Evolutionary conservation across 345 rosid species (phyloP).

Genomic region (Citrus inodora): DNA sequence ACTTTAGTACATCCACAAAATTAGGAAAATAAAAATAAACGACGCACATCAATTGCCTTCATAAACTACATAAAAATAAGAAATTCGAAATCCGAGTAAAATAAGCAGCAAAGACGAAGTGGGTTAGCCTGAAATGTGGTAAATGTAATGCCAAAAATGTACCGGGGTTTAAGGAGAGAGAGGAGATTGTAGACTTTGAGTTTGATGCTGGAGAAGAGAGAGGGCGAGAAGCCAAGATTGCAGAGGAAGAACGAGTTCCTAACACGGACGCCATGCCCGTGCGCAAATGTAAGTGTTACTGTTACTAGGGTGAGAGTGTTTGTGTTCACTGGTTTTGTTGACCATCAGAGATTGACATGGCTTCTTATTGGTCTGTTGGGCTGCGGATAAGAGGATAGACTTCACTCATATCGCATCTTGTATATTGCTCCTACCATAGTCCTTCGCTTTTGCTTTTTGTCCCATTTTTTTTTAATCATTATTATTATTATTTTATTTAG

Average conservation of each 20-base stretch:
- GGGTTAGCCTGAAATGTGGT: constrained; percentile 9
- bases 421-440: not conserved
- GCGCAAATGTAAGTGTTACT: not conserved
- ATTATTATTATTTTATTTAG: too few relatives aligned
- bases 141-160: constrained; percentile 13
- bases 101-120: not conserved
- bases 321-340: constrained; percentile 14
- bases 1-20: constrained; percentile 1
- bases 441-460: not conserved
- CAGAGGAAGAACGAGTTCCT: constrained; percentile 54
- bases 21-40: too few relatives aligned
- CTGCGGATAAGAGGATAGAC: constrained; percentile 69
- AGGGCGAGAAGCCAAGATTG: constrained; percentile 52
- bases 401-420: not conserved
- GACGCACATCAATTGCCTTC: not conserved
- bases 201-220: constrained; percentile 45
- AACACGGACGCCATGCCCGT: constrained; percentile 64
- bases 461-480: too few relatives aligned
- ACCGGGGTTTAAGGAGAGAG: constrained; percentile 37
- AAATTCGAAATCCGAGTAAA: not conserved
- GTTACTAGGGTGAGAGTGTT: not conserved
- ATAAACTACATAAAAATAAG: not conserved
- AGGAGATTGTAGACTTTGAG: constrained; percentile 38
- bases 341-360: constrained; percentile 11
- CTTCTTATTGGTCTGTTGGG: constrained; percentile 26